phyloP scores from a whole-genome alignment of 345 rosid genomes.

The Mallotus nudiflorus region DNA sequence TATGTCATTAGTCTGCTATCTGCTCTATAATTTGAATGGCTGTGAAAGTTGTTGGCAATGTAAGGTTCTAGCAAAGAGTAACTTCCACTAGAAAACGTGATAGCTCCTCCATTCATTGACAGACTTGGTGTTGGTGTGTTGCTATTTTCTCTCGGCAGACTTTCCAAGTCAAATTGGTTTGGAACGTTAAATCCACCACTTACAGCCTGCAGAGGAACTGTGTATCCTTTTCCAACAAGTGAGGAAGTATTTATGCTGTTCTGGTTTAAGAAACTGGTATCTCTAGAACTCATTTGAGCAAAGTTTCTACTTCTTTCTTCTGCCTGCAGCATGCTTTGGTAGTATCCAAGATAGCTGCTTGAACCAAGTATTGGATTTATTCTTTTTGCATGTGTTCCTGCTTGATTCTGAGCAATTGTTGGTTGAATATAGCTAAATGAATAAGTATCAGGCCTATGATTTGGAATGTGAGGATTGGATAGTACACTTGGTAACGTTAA shows the following conservation, averaged over 20 bases:
- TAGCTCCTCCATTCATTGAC: conserved; percentile 43
- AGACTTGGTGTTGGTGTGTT: conserved; percentile 25
- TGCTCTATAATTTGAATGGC: conserved; percentile 21
- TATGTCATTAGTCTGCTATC: conserved; percentile 35
- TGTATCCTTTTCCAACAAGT: conserved; percentile 36
- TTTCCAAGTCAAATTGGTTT: conserved; percentile 30
- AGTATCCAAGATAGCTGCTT: conserved; percentile 33
- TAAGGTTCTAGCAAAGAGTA: conserved; percentile 32
- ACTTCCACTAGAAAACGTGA: conserved; percentile 31
- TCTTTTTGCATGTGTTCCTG: conserved; percentile 22
- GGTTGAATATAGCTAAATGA: conserved; percentile 33
- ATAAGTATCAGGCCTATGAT: conserved; percentile 30
- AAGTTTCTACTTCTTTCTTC: conserved; percentile 35
- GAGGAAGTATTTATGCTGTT: conserved; percentile 20
- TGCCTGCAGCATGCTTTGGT: conserved; percentile 27
- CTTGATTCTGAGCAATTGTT: conserved; percentile 25
- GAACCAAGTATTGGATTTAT: conserved; percentile 28
- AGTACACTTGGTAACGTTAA: conserved; percentile 31
- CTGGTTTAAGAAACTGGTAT: conserved; percentile 18
- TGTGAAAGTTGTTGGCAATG: conserved; percentile 32
- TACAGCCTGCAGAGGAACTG: conserved; percentile 33
- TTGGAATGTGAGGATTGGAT: conserved; percentile 17
- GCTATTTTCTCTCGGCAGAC: conserved; percentile 25
- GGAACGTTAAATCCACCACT: conserved; percentile 27
- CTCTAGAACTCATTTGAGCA: conserved; percentile 22